Conservation (phyloP, 495 filamentous ascomycete genomes). For the Mycothermus thermophilus region DNA sequence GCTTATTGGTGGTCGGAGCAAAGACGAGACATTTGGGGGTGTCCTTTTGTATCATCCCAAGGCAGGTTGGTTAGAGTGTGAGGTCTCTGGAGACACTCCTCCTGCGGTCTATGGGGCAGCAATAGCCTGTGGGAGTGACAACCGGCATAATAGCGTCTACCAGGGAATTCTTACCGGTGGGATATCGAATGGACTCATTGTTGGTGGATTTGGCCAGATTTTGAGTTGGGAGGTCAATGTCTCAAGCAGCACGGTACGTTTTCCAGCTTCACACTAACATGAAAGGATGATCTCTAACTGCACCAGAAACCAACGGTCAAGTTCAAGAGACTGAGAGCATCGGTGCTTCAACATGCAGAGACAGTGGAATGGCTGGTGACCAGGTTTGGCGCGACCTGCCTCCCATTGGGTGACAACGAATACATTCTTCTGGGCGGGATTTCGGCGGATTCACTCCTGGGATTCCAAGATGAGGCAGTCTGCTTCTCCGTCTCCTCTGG, state of each 20-base stretch:
- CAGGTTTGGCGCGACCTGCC: conserved; percentile 19
- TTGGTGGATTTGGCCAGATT: conserved; percentile 37
- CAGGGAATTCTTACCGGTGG: conserved; percentile 56
- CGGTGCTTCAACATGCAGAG: not conserved
- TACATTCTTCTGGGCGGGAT: conserved; percentile 39
- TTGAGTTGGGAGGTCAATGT: conserved; percentile 38
- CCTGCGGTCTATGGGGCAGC: conserved; percentile 48
- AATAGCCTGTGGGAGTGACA: conserved; percentile 16
- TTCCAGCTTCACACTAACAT: not conserved
- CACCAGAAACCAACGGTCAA: conserved; percentile 14
- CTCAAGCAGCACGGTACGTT: conserved; percentile 9
- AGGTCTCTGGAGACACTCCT: conserved; percentile 21
- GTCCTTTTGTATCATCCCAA: conserved; percentile 51
- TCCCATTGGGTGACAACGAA: conserved; percentile 6
- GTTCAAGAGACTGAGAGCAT: conserved; percentile 2
- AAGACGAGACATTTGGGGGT: conserved; percentile 32
- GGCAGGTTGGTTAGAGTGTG: conserved; percentile 32
- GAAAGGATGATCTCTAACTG: not conserved
- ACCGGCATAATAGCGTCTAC: too few relatives aligned
- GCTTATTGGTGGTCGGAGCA: conserved; percentile 15
- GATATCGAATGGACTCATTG: conserved; percentile 45
- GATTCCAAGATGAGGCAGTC: conserved; percentile 21
- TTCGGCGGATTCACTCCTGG: conserved; percentile 20
- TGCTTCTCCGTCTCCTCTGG: conserved; percentile 3
- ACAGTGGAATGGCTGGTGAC: conserved; percentile 7